Conservation (phyloP, 257 asterid genomes). For the Rehmannia glutinosa region DNA sequence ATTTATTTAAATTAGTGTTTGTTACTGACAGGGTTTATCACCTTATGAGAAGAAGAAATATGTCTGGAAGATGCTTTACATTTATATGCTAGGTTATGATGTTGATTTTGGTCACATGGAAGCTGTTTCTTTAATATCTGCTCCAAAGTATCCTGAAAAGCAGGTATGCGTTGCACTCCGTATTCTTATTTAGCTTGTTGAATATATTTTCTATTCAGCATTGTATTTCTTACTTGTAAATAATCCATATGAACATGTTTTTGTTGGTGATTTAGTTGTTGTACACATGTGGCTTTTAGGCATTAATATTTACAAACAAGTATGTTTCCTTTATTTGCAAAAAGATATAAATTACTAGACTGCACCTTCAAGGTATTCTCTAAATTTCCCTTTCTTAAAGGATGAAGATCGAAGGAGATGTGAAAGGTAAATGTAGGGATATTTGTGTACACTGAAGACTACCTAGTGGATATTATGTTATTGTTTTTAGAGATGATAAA, state of each 20-base stretch:
- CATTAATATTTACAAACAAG: neutral
- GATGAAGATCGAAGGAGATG: neutral
- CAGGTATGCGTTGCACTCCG: conserved; percentile 50
- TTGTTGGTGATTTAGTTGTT: neutral
- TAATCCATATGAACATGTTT: neutral
- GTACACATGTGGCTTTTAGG: neutral
- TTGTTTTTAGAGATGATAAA: neutral
- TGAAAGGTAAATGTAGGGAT: neutral
- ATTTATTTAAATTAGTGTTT: neutral
- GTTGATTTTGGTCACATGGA: conserved; percentile 99
- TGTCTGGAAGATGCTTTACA: conserved; percentile 99
- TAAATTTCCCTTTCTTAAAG: neutral
- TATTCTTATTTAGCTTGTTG: neutral
- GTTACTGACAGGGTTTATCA: conserved; percentile 64
- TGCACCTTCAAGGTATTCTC: neutral
- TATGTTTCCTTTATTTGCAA: neutral
- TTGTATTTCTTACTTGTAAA: neutral
- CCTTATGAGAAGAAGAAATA: conserved; percentile 97
- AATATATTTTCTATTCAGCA: neutral
- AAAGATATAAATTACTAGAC: neutral
- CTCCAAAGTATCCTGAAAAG: conserved; percentile 99
- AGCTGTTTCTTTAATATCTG: conserved; percentile 96
- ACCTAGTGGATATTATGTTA: neutral
- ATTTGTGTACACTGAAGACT: neutral
- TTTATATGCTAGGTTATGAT: conserved; percentile 96